Evolutionary conservation across 257 asterid genomes (phyloP).

Genomic region (Solanum commersonii): DNA sequence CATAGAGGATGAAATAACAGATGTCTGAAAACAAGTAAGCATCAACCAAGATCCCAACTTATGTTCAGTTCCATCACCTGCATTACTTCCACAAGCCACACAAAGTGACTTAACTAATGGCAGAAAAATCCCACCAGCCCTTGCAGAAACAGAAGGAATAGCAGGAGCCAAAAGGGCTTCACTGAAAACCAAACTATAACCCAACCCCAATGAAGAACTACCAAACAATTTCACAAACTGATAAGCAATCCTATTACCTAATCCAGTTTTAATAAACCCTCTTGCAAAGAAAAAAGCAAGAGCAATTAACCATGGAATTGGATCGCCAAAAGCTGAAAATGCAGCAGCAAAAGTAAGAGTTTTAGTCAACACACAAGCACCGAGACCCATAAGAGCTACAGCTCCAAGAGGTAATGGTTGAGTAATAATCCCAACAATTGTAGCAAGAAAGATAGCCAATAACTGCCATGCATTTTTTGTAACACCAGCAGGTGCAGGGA

Average conservation of each 20-base stretch:
- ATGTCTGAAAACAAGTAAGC: constrained; percentile 91
- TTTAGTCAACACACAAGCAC: constrained; percentile 76
- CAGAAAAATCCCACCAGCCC: constrained; percentile 93
- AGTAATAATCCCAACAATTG: constrained; percentile 84
- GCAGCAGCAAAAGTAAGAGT: constrained; percentile 87
- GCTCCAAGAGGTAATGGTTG: constrained; percentile 95
- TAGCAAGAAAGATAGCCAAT: constrained; percentile 77
- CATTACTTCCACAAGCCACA: constrained; percentile 88
- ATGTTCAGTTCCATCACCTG: constrained; percentile 85
- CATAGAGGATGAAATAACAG: constrained; percentile 89
- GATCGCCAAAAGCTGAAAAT: constrained; percentile 93
- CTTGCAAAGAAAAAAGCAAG: constrained; percentile 90
- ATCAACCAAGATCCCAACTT: constrained; percentile 92
- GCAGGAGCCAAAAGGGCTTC: constrained; percentile 97
- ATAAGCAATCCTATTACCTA: constrained; percentile 87
- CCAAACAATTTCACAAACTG: constrained; percentile 86
- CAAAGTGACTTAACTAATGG: constrained; percentile 89
- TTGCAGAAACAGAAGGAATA: constrained; percentile 88
- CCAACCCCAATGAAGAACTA: constrained; percentile 74
- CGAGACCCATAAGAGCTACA: constrained; percentile 83
- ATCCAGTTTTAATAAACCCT: constrained; percentile 88
- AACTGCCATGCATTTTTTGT: constrained; percentile 76
- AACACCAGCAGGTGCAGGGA: constrained; percentile 81
- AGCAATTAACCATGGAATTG: constrained; percentile 93
- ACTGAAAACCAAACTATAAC: constrained; percentile 92